phyloP scores from a whole-genome alignment of 108 stramenopile genomes.

The Nannochloropsis salina region DNA sequence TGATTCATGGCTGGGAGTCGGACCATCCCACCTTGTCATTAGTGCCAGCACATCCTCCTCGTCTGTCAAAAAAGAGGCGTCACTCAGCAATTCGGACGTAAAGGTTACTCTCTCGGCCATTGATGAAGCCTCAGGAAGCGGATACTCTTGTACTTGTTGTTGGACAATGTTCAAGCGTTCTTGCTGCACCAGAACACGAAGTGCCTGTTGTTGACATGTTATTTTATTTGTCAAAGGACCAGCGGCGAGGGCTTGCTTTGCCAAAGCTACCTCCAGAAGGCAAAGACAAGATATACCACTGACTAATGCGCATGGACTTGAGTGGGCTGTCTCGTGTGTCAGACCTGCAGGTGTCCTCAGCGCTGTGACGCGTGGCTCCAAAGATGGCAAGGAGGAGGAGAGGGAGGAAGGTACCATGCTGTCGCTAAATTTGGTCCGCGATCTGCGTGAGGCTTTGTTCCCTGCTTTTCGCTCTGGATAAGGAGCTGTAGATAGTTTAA shows the following conservation, averaged over 20 bases:
- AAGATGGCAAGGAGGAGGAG: too few species aligned
- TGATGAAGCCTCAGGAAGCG: not conserved
- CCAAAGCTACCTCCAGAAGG: constrained; percentile 15
- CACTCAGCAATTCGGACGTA: not conserved
- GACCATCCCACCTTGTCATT: too few species aligned
- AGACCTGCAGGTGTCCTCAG: too few species aligned
- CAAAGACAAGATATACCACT: not conserved
- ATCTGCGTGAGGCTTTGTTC: too few species aligned
- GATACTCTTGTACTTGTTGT: not conserved
- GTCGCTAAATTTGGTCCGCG: too few species aligned
- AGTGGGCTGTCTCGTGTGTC: too few species aligned
- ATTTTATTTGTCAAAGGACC: not conserved
- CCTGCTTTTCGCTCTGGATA: too few species aligned
- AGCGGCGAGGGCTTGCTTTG: not conserved
- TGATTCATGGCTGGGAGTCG: too few species aligned
- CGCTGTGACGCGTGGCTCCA: too few species aligned
- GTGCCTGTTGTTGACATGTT: not conserved
- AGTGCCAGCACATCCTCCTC: not conserved
- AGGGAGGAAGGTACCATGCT: too few species aligned
- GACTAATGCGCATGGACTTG: too few species aligned
- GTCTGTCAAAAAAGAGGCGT: constrained; percentile 3
- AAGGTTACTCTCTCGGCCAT: not conserved
- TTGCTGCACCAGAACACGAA: constrained; percentile 1
- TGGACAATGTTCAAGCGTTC: not conserved
- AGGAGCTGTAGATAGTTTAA: too few species aligned